Base-by-base conservation (phyloP, 345 rosid species). In the Citrus reticulata region DNA sequence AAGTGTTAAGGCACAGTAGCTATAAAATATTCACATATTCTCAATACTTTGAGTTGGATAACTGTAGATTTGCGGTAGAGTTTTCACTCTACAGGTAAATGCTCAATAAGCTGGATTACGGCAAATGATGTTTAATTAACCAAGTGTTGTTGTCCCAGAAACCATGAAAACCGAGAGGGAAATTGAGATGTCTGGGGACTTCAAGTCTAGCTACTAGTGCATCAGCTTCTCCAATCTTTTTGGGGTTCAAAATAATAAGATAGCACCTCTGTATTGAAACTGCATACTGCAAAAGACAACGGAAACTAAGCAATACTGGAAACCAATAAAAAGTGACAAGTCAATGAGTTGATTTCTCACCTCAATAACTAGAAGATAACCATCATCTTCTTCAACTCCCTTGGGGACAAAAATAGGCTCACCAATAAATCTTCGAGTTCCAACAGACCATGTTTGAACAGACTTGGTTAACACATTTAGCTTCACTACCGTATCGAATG, bases 81-180 rank as follows among this genome's bases (percentile, higher is more conserved):
- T 46, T 46, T 46, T 11, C 51, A 46, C 51, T 13, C 13, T 46
- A 13, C 16, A 46, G 51, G 1, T 46, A 46, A 46, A 42, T 42
- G 4, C 3, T 42, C 3, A 42, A 42, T 9, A 42, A 42, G 14
- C 51, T 11, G 51, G 51, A 54, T 65, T 32, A 19, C 68, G 2
- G n/a, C 3, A 64, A 7, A 2, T 32, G 4, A 16, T 7, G 35
- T 32, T 13, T 30, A 77, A 13, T 5, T 30, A 67, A 25, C 51
- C 9, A 79, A 70, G 19, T 62, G 34, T 24, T 70, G 6, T 73
- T 62, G 62, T 89, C 87, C 99, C 98, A 95, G 77, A 95, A 90
- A 39, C 98, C 99, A 73, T 93, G 99, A 81, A 95, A 95, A 0
- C 95, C 99, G 74, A 95, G 87, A 1, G 98, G 99, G 81, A 95